Percentiles rank a stretch among this genome's conserved stretches.
phyloP scores from a whole-genome alignment of 169 alveolate species.

The Plasmodium fragile region DNA sequence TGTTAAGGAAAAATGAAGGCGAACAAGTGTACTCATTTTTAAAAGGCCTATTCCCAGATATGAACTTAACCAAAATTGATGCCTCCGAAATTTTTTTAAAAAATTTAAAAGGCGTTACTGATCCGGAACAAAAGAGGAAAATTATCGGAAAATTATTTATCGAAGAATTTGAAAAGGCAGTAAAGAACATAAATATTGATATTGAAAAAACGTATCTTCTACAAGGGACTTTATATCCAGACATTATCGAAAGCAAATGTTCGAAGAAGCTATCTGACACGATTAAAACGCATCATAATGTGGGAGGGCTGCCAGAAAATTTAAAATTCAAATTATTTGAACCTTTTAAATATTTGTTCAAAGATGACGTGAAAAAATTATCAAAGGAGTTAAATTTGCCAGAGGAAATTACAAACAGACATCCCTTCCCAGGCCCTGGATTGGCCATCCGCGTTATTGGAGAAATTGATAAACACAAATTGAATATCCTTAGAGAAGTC shows the following conservation, averaged over 20 bases:
- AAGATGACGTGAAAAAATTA: constrained; percentile 84
- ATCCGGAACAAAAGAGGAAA: constrained; percentile 84
- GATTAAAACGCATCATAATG: constrained; percentile 86
- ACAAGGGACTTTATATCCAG: constrained; percentile 88
- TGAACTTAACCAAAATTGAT: constrained; percentile 81
- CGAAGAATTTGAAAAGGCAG: constrained; percentile 85
- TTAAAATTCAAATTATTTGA: constrained; percentile 83
- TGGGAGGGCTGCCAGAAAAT: constrained; percentile 85
- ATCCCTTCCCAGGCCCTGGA: constrained; percentile 89
- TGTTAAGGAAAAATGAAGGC: constrained; percentile 85
- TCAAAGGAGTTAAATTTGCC: constrained; percentile 80
- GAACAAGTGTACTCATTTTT: constrained; percentile 79
- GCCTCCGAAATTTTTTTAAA: constrained; percentile 79
- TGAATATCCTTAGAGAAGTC: constrained; percentile 83
- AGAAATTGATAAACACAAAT: constrained; percentile 80
- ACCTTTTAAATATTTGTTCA: constrained; percentile 83
- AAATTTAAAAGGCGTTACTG: constrained; percentile 81
- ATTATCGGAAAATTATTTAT: constrained; percentile 85
- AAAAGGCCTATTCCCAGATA: constrained; percentile 81
- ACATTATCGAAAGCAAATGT: constrained; percentile 81
- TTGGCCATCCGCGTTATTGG: constrained; percentile 85
- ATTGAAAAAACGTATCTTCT: constrained; percentile 79
- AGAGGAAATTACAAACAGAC: constrained; percentile 80
- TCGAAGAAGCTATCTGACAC: constrained; percentile 80
- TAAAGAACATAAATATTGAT: constrained; percentile 80